A percentile compares a stretch with the other conserved stretches of the same genome.
These are phyloP conservation scores for Blumeria hordei DNA, from an alignment of 2,329 filamentous ascomycete species.

Conservation along the genomic window DNA sequence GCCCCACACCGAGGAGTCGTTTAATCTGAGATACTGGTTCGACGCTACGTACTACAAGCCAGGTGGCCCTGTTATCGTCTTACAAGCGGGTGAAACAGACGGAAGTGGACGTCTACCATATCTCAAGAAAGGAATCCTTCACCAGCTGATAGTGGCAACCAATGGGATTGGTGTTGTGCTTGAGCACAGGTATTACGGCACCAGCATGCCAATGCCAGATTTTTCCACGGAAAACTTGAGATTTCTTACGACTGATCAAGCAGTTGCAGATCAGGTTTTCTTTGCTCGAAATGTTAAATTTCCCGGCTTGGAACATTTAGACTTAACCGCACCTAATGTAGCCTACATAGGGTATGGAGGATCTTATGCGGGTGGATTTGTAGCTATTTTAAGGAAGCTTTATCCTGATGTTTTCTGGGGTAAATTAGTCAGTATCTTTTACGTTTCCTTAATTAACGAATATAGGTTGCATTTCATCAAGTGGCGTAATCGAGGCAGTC, in stretches of 20 bases:
- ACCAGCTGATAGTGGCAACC: conserved; percentile 44
- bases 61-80: conserved; percentile 60
- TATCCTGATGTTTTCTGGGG: conserved; percentile 65
- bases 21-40: conserved; percentile 61
- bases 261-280: conserved; percentile 57
- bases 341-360: conserved; percentile 66
- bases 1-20: conserved; percentile 45
- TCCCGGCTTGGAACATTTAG: conserved; percentile 38
- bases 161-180: conserved; percentile 56
- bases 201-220: conserved; percentile 42
- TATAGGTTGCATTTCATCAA: conserved; percentile 44
- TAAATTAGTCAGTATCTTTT: conserved; percentile 1
- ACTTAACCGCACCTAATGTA: conserved; percentile 38
- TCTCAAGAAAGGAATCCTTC: conserved; percentile 54
- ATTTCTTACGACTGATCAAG: conserved; percentile 65
- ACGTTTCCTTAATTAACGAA: background rate
- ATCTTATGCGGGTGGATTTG: conserved; percentile 61
- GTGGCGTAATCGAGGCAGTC: conserved; percentile 55
- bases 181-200: conserved; percentile 73
- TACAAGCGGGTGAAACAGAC: conserved; percentile 46
- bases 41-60: conserved; percentile 50
- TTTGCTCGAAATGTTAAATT: conserved; percentile 55
- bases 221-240: conserved; percentile 46
- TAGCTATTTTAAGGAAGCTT: conserved; percentile 47
- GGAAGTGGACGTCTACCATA: conserved; percentile 39